These are phyloP conservation scores for Colletotrichum tabaci DNA, from an alignment of 2,329 filamentous ascomycete species.

Conservation along the genomic window DNA sequence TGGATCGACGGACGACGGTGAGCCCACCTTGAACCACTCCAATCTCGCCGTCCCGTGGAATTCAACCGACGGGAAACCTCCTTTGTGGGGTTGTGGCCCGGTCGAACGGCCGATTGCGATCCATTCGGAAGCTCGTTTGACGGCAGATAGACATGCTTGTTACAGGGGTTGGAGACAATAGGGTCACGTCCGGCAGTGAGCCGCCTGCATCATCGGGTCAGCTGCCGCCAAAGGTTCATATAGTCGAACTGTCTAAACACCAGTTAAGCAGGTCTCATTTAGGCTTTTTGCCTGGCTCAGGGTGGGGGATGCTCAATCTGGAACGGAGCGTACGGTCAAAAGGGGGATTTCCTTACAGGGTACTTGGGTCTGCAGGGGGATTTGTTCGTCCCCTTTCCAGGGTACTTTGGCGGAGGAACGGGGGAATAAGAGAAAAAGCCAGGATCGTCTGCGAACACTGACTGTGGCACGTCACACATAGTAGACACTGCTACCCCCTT, in stretches of 20 bases:
- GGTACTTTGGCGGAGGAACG: constrained; percentile 4
- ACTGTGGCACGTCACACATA: not conserved
- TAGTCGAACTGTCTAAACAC: constrained; percentile 19
- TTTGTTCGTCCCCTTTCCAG: no score
- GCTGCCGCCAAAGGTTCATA: constrained; percentile 9
- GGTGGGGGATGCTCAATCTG: constrained; percentile 31
- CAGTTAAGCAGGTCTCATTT: constrained; percentile 33
- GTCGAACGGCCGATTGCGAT: not conserved
- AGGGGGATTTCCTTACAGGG: constrained; percentile 10
- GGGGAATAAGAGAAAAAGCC: not conserved
- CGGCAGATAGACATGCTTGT: constrained; percentile 17
- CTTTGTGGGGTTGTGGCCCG: constrained; percentile 12
- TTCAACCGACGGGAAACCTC: constrained; percentile 21
- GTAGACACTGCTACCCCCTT: not conserved
- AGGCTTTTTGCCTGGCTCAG: constrained; percentile 32
- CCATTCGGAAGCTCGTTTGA: constrained; percentile 23
- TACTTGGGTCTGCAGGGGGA: no score
- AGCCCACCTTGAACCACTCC: constrained; percentile 33
- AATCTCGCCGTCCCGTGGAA: constrained; percentile 24
- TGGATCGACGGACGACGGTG: not conserved
- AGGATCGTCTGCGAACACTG: constrained; percentile 1
- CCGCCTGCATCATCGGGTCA: constrained; percentile 1
- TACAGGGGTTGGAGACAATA: constrained; percentile 17
- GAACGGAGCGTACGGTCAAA: constrained; percentile 40
- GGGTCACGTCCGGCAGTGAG: constrained; percentile 22